Evolutionary conservation across 495 filamentous ascomycete genomes (phyloP).

Genomic region (Ramalina peruviana): DNA sequence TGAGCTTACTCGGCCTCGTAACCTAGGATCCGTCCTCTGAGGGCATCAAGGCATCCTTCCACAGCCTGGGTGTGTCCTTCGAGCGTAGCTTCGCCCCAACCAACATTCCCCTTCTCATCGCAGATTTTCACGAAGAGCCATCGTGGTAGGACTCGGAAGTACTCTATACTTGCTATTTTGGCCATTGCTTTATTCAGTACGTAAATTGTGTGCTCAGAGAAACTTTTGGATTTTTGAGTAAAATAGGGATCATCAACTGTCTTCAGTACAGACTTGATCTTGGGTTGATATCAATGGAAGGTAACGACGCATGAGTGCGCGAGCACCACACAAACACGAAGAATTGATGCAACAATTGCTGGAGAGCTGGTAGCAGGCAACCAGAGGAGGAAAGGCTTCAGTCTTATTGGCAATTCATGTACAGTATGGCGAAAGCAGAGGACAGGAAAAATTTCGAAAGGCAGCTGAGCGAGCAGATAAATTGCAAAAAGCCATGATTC

Average conservation of each 20-base stretch:
- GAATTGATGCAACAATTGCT: no score
- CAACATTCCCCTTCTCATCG: slow-evolving; percentile 45
- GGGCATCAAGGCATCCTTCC: slow-evolving; percentile 59
- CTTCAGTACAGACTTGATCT: no score
- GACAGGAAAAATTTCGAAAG: no score
- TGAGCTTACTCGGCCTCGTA: slow-evolving; percentile 55
- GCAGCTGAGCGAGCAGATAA: no score
- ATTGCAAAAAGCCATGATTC: no score
- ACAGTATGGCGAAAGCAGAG: no score
- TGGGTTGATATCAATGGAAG: no score
- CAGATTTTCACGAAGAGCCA: slow-evolving; percentile 74
- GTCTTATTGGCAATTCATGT: no score
- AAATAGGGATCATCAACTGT: not conserved
- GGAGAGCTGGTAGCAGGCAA: no score
- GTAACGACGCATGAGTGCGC: no score
- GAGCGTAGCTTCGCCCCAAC: slow-evolving; percentile 71
- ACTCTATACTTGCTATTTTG: slow-evolving; percentile 56
- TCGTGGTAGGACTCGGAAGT: slow-evolving; percentile 58
- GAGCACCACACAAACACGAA: no score
- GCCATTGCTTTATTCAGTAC: slow-evolving; percentile 30
- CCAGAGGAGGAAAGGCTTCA: no score
- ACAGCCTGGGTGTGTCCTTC: slow-evolving; percentile 66
- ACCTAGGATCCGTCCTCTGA: slow-evolving; percentile 47
- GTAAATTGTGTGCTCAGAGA: not conserved
- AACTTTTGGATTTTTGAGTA: not conserved